These are phyloP conservation scores for Tieghemostelium lacteum DNA, from an alignment of 78 protist species.

Conservation along the genomic window DNA sequence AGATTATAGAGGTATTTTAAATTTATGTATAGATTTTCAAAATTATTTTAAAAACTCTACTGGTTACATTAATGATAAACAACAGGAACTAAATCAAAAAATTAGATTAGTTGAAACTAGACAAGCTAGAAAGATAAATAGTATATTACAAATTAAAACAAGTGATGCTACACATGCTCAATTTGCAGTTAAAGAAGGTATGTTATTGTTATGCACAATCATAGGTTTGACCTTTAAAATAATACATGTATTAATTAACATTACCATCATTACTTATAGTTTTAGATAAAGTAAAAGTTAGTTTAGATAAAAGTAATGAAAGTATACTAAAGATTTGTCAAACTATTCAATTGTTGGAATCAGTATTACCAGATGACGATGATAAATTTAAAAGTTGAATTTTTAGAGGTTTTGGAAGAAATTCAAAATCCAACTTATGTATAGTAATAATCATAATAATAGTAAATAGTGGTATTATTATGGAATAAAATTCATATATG, in stretches of 20 bases:
- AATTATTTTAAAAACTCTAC: slow-evolving; percentile 75
- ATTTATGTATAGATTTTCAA: slow-evolving; percentile 59
- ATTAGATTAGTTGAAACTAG: slow-evolving; percentile 26
- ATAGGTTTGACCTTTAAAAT: too few relatives aligned
- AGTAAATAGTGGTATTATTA: too few relatives aligned
- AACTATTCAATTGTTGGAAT: slow-evolving; percentile 21
- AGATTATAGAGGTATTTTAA: slow-evolving; percentile 50
- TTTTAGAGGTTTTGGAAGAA: background rate
- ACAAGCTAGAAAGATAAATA: slow-evolving; percentile 13
- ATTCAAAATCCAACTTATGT: too few relatives aligned
- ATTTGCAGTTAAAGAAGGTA: slow-evolving; percentile 36
- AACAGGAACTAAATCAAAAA: slow-evolving; percentile 17
- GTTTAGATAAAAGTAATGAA: slow-evolving; percentile 28
- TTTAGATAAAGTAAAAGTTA: slow-evolving; percentile 44
- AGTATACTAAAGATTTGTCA: slow-evolving; percentile 20
- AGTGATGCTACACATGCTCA: slow-evolving; percentile 61
- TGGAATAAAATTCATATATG: too few relatives aligned
- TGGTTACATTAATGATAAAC: slow-evolving; percentile 58
- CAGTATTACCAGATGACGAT: slow-evolving; percentile 33
- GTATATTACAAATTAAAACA: slow-evolving; percentile 15
- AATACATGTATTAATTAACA: too few relatives aligned
- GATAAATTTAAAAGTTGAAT: slow-evolving; percentile 31
- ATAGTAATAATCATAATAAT: too few relatives aligned
- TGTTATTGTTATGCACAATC: background rate
- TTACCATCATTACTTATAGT: too few relatives aligned